Conservation (phyloP, 495 filamentous ascomycete species). For the Aspergillus haitiensis region DNA sequence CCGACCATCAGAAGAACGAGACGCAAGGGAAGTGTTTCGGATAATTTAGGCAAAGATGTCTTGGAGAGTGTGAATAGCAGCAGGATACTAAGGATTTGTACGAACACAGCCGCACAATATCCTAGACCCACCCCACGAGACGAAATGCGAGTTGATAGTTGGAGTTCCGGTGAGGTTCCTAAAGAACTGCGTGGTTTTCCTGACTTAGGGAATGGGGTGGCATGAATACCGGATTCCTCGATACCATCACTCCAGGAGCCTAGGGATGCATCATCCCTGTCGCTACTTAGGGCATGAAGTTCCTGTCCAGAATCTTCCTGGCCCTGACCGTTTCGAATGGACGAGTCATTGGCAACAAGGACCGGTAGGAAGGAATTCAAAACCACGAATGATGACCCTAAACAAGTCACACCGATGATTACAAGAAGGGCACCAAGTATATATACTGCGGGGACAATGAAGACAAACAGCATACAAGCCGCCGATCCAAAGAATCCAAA, state of each 20-base stretch:
- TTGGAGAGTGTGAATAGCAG: slow-evolving; percentile 65
- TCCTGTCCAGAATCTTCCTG: slow-evolving; percentile 26
- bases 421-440: slow-evolving; percentile 75
- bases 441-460: slow-evolving; percentile 67
- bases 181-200: slow-evolving; percentile 27
- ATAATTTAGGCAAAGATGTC: slow-evolving; percentile 48
- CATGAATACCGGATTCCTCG: slow-evolving; percentile 13
- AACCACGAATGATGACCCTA: slow-evolving; percentile 54
- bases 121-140: slow-evolving; percentile 79
- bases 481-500: slow-evolving; percentile 79
- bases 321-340: slow-evolving; percentile 26
- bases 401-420: slow-evolving; percentile 76
- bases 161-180: slow-evolving; percentile 58
- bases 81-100: slow-evolving; percentile 73
- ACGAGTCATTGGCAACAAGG: slow-evolving; percentile 48
- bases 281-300: slow-evolving; percentile 27
- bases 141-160: slow-evolving; percentile 76
- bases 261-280: slow-evolving; percentile 24
- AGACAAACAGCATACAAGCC: slow-evolving; percentile 81
- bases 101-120: slow-evolving; percentile 72
- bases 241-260: slow-evolving; percentile 41
- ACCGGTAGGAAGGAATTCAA: slow-evolving; percentile 54
- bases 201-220: background rate
- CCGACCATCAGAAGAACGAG: slow-evolving; percentile 79
- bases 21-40: slow-evolving; percentile 55